Conservation (phyloP, 2,329 filamentous ascomycete genomes). For the Cordyceps farinosa region DNA sequence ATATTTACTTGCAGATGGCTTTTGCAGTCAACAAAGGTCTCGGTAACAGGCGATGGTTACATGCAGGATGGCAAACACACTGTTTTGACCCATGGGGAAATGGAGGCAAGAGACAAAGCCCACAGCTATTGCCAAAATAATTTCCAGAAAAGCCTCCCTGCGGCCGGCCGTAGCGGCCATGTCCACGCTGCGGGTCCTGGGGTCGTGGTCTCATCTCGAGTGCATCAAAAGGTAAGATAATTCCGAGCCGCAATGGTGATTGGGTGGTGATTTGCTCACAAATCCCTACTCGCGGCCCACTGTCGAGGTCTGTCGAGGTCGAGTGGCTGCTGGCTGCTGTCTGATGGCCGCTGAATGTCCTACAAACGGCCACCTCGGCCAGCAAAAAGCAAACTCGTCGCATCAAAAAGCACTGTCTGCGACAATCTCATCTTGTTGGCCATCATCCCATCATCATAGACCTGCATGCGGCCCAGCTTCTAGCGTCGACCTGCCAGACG, state of each 20-base stretch:
- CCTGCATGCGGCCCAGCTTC: background rate
- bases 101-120: background rate
- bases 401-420: constrained; percentile 1
- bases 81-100: background rate
- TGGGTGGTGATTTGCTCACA: background rate
- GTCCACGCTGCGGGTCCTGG: too few species aligned
- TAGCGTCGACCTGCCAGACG: background rate
- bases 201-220: too few species aligned
- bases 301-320: too few species aligned
- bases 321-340: background rate
- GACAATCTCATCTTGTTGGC: constrained; percentile 4
- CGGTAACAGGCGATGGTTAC: background rate
- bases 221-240: too few species aligned
- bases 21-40: background rate
- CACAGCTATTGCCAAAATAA: background rate
- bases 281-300: too few species aligned
- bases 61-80: background rate
- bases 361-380: background rate
- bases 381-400: constrained; percentile 2
- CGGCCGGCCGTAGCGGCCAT: background rate
- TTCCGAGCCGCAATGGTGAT: too few species aligned
- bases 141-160: background rate
- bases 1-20: background rate
- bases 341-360: background rate
- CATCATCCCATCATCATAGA: constrained; percentile 3